A percentile compares a stretch with the other conserved stretches of the same genome.
phyloP scores from a whole-genome alignment of 768 basidiomycete species.

The Lactarius sanguifluus region DNA sequence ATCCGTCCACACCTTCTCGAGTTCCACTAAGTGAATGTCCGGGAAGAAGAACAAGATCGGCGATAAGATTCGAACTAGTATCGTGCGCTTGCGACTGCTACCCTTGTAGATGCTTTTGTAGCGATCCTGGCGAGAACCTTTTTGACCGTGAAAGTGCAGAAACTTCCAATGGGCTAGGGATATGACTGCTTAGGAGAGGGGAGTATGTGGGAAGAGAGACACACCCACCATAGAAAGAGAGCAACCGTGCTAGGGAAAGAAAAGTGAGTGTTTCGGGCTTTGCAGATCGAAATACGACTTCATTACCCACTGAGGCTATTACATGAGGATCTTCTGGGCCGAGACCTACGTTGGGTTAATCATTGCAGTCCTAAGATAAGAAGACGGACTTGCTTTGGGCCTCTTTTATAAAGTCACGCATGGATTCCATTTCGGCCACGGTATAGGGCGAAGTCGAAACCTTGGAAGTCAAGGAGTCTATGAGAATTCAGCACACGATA shows the following conservation, averaged over 20 bases:
- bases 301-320: conserved; percentile 18
- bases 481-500: not conserved
- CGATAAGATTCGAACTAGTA: conserved; percentile 4
- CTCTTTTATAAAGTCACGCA: conserved; percentile 14
- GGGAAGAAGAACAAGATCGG: conserved; percentile 17
- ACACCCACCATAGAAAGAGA: conserved; percentile 15
- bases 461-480: conserved; percentile 20
- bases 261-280: not conserved
- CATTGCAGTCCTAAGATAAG: not conserved
- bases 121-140: conserved; percentile 11
- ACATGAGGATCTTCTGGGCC: not conserved
- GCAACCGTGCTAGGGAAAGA: conserved; percentile 13
- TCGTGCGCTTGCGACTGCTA: conserved; percentile 1
- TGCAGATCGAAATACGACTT: not conserved
- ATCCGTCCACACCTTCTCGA: conserved; percentile 18
- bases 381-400: not conserved
- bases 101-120: conserved; percentile 13
- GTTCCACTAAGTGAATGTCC: conserved; percentile 20
- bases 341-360: not conserved
- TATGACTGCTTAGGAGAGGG: not conserved
- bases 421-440: conserved; percentile 11
- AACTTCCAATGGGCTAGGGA: conserved; percentile 16
- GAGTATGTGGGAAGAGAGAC: not conserved
- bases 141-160: conserved; percentile 19
- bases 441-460: conserved; percentile 17